Conservation (phyloP, 2,329 filamentous ascomycete species). For the Pseudogymnoascus sp. region DNA sequence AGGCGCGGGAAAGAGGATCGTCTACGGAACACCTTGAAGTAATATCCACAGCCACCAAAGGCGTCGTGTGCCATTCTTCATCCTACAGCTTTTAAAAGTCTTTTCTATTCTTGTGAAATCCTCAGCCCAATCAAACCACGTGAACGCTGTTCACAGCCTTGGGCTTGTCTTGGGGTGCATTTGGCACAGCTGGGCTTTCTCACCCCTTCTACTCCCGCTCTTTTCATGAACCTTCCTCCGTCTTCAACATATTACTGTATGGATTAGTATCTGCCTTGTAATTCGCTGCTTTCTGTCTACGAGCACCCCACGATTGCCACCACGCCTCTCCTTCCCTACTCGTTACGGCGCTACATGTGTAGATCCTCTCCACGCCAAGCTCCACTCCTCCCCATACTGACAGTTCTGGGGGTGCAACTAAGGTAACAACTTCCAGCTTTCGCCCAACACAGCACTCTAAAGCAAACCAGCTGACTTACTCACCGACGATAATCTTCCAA, state of each 20-base stretch:
- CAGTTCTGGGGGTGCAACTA: background rate
- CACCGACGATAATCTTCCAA: background rate
- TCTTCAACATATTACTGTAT: background rate
- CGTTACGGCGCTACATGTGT: background rate
- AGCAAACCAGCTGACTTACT: background rate
- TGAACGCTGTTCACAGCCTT: background rate
- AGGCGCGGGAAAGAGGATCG: background rate
- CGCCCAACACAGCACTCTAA: background rate
- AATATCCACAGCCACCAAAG: background rate
- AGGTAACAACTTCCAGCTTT: background rate
- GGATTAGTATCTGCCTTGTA: background rate
- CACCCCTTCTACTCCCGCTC: background rate
- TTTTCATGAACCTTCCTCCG: background rate
- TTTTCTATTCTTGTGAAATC: background rate
- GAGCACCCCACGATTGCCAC: background rate
- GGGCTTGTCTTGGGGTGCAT: background rate
- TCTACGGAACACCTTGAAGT: background rate
- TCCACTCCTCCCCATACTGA: background rate
- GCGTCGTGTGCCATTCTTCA: conserved; percentile 3
- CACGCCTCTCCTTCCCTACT: background rate
- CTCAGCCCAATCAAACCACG: conserved; percentile 4
- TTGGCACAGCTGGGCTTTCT: background rate
- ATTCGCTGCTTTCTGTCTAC: background rate
- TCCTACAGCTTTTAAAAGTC: background rate
- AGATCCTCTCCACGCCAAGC: conserved; percentile 3